Base-by-base conservation (phyloP, 768 basidiomycete genomes). In the Dacryopinax primogenitus region DNA sequence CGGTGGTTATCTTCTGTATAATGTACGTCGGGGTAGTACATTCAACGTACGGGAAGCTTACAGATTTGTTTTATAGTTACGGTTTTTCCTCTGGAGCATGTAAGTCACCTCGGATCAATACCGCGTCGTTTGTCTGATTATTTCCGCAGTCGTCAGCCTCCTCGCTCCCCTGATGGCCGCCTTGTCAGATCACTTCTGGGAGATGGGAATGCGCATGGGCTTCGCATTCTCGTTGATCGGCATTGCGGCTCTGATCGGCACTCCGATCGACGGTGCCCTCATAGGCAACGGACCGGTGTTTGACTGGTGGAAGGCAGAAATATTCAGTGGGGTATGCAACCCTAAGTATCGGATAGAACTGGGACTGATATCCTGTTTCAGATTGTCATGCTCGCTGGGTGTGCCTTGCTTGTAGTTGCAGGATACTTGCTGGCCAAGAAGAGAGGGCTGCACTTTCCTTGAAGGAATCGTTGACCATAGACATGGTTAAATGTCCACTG, bases 71-170 rank as follows among this genome's bases (percentile, higher is more conserved):
- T 7, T 30, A 30, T 15, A 58, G 51, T 3, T 58, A 58, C 18
- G 83, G 82, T 6, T 81, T 81, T 67, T 82, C 81, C 66, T 72
- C 76, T 34, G 82, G 81, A 18, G 67, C 74, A 6, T 76, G 78
- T 79, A 16, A 65, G 75, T 73, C 4, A 18, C 13, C 37, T 21
- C 51, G 23, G 23, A 7, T 6, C 23, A 18, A 4, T 30, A 11
- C 11, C 45, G 12, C 9, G 23, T 4, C 51, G 11, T 58, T 13
- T 7, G 3, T 13, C 12, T 58, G 11, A 30, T 30, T 32, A 13
- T 11, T 21, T 32, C 26, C 7, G 2, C 51, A 58, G 51, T 15
- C 21, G 26, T 58, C 51, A 58, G 51, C 51, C 26, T 58, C 13
- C 26, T 58, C 3, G 51, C 51, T 2, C 51, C 51, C 4, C 51